These are phyloP conservation scores for Arabidopsis thaliana DNA, from an alignment of 345 rosid species.

Conservation along the genomic window TAIR10.1 NC_003071.7:3001-3500, in stretches of 20 bases:
- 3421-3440: not conserved
- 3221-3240: not conserved
- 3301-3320: conserved; percentile 1
- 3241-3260: not conserved
- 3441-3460: not conserved
- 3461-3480: not conserved
- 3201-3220: not conserved
- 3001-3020: too few species aligned
- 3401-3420: not conserved
- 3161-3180: not conserved
- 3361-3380: not conserved
- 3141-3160: not conserved
- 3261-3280: not conserved
- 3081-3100: too few species aligned
- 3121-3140: too few species aligned
- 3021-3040: too few species aligned
- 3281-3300: not conserved
- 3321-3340: not conserved
- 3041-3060: too few species aligned
- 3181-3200: not conserved
- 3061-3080: too few species aligned
- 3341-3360: not conserved
- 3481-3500: not conserved
- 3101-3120: too few species aligned
- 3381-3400: conserved; percentile 16